A percentile compares a stretch with the other conserved stretches of the same genome.
phyloP scores from a whole-genome alignment of 2,329 filamentous ascomycete species.

The Diplodia scrobiculata region DNA sequence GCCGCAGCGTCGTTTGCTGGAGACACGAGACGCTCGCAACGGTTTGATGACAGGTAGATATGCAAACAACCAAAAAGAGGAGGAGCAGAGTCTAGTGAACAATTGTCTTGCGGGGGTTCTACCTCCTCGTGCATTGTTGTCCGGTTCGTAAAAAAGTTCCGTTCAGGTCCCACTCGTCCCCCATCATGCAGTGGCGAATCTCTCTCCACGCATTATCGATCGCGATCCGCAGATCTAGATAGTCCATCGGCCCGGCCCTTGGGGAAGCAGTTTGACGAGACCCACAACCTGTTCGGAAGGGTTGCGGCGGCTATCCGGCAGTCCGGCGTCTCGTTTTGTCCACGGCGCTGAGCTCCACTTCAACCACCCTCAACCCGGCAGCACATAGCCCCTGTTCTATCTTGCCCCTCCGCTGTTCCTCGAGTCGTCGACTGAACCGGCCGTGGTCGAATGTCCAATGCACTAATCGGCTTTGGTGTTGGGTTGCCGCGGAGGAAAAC shows the following conservation, averaged over 20 bases:
- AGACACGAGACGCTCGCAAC: slow-evolving; percentile 38
- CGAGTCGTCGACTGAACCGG: background rate
- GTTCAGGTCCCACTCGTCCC: background rate
- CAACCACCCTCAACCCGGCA: no score
- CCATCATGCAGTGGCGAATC: background rate
- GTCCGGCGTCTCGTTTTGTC: background rate
- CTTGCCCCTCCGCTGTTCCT: background rate
- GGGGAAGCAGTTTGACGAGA: background rate
- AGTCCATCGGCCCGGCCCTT: background rate
- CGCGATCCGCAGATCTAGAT: background rate
- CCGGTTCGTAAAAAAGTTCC: no score
- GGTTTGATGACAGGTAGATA: slow-evolving; percentile 33
- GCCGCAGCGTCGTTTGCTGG: slow-evolving; percentile 50
- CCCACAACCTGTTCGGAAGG: background rate
- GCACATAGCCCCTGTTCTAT: background rate
- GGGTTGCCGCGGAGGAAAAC: background rate
- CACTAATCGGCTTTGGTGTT: background rate
- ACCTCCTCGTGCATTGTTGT: background rate
- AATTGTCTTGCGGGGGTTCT: no score
- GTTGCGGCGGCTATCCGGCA: background rate
- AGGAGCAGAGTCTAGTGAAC: background rate
- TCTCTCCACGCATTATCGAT: background rate
- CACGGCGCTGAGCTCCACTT: no score
- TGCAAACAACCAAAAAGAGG: background rate
- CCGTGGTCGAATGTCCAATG: background rate